phyloP scores from a whole-genome alignment of 225 moss, liverwort and hornwort genomes.

The Asterella californica region DNA sequence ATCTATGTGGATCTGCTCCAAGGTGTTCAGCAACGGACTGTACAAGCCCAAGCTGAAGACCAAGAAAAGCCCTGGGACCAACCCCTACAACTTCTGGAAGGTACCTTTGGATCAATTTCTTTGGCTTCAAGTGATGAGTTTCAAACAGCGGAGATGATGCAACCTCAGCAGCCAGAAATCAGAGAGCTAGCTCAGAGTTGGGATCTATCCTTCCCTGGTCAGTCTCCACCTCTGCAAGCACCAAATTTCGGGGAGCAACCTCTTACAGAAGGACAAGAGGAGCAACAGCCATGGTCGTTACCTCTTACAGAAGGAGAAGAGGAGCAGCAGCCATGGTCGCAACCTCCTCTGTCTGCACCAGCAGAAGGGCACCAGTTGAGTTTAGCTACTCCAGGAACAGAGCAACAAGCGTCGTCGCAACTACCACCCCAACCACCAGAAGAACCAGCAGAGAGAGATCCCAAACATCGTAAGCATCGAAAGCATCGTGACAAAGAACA shows the following conservation, averaged over 20 bases:
- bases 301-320: too few relatives aligned
- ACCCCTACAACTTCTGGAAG: not conserved
- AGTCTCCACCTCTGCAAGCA: not conserved
- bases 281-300: not conserved
- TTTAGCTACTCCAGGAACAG: not conserved
- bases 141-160: not conserved
- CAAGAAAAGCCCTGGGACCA: not conserved
- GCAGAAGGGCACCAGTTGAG: not conserved
- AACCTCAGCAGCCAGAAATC: not conserved
- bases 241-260: not conserved
- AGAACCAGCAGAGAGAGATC: not conserved
- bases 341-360: not conserved
- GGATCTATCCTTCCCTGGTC: not conserved
- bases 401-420: not conserved
- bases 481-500: not conserved
- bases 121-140: not conserved
- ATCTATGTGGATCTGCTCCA: slow-evolving; percentile 24
- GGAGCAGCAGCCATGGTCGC: not conserved
- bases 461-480: not conserved
- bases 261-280: too few relatives aligned
- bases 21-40: not conserved
- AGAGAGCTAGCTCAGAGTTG: too few relatives aligned
- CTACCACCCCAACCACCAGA: not conserved
- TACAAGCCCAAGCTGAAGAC: not conserved
- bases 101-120: not conserved